phyloP scores from a whole-genome alignment of 352 stramenopile species.

The Lagenidium sp. region DNA sequence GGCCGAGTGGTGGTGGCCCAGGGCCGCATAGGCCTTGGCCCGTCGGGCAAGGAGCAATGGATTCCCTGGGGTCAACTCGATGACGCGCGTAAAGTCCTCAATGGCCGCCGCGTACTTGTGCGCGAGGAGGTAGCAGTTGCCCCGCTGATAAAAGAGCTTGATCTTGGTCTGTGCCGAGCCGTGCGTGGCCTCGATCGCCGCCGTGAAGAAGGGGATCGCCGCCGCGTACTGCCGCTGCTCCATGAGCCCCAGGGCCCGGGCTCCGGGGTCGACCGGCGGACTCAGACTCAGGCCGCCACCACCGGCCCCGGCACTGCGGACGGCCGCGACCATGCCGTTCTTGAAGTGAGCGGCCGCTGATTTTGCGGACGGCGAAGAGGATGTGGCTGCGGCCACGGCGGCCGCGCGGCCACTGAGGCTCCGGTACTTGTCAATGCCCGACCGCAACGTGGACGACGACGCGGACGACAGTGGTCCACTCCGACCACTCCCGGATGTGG shows the following conservation, averaged over 20 bases:
- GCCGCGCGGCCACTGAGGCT: constrained; percentile 17
- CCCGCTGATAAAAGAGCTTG: constrained; percentile 56
- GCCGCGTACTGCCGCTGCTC: constrained; percentile 47
- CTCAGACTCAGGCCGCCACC: too few species aligned
- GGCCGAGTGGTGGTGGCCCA: constrained; percentile 38
- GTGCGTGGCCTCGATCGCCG: constrained; percentile 24
- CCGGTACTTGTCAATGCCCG: constrained; percentile 63
- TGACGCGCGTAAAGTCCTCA: constrained; percentile 63
- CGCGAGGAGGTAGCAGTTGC: constrained; percentile 39
- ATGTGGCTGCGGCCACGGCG: not conserved
- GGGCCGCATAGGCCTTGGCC: constrained; percentile 43
- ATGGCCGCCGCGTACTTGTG: constrained; percentile 52
- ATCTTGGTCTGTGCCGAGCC: constrained; percentile 25
- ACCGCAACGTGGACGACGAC: constrained; percentile 23
- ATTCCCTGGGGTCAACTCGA: constrained; percentile 58
- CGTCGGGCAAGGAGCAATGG: constrained; percentile 57
- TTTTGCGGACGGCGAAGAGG: not conserved
- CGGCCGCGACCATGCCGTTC: constrained; percentile 14
- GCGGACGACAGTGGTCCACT: constrained; percentile 4
- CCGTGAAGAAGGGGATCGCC: constrained; percentile 45
- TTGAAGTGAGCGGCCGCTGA: constrained; percentile 13
- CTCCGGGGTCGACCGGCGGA: constrained; percentile 11
- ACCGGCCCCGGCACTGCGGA: constrained; percentile 6
- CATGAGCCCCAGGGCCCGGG: constrained; percentile 33
- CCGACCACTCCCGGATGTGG: constrained; percentile 23